These are phyloP conservation scores for Skeletonema menzelii DNA, from an alignment of 108 stramenopile species.

Conservation along the genomic window DNA sequence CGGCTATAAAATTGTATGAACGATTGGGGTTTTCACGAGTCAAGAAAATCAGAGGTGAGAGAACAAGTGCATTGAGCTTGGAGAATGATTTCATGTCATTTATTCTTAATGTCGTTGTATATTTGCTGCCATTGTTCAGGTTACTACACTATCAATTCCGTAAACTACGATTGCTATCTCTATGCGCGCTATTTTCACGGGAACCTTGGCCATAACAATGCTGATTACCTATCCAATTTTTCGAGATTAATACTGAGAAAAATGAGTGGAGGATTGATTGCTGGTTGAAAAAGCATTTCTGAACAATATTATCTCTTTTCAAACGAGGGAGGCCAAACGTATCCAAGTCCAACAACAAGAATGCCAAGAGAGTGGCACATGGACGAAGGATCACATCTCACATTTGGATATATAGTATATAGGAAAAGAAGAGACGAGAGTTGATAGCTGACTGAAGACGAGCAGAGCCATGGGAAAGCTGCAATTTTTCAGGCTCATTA, in stretches of 20 bases:
- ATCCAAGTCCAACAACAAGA: no score
- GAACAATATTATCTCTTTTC: no score
- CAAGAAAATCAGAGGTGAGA: slow-evolving; percentile 57
- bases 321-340: no score
- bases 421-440: no score
- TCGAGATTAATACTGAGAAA: neutral
- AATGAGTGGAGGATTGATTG: neutral
- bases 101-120: slow-evolving; percentile 3
- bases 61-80: neutral
- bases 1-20: slow-evolving; percentile 86
- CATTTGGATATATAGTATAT: no score
- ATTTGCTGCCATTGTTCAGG: slow-evolving; percentile 22
- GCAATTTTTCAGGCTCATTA: neutral
- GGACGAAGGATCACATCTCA: no score
- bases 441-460: neutral
- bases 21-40: slow-evolving; percentile 71
- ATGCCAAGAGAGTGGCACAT: no score
- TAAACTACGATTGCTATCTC: slow-evolving; percentile 70
- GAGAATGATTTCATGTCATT: neutral
- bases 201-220: slow-evolving; percentile 16
- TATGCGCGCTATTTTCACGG: slow-evolving; percentile 85
- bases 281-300: no score
- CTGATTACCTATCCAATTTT: neutral
- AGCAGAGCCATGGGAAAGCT: no score
- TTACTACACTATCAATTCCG: slow-evolving; percentile 75